A percentile compares a stretch with the other conserved stretches of the same genome.
Evolutionary conservation across 345 rosid genomes (phyloP).

Genomic region (Syzygium aqueum): DNA sequence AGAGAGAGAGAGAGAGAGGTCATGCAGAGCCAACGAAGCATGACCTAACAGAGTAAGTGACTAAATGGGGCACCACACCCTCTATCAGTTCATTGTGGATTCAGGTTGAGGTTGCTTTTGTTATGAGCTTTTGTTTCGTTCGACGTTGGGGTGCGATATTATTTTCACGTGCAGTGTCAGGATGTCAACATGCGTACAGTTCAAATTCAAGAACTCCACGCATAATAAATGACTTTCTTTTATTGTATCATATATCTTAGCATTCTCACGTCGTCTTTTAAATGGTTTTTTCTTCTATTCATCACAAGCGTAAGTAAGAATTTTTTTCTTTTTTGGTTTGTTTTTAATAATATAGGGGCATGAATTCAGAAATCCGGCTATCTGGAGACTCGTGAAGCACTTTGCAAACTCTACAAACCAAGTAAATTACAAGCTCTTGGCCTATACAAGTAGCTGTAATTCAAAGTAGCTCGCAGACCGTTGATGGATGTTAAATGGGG

Average conservation of each 20-base stretch:
- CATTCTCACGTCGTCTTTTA: background rate
- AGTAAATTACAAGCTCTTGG: background rate
- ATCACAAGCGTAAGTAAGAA: too few species aligned
- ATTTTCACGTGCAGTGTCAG: background rate
- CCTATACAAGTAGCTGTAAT: background rate
- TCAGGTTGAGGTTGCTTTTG: background rate
- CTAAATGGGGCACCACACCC: background rate
- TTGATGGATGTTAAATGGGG: background rate
- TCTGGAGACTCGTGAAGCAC: background rate
- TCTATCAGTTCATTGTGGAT: background rate
- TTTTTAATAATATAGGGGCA: background rate
- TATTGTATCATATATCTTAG: background rate
- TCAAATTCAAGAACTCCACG: background rate
- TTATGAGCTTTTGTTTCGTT: background rate
- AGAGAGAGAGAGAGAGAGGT: background rate
- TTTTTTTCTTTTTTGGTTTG: background rate
- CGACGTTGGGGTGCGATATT: background rate
- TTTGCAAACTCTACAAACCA: background rate
- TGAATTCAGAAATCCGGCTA: background rate
- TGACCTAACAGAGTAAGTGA: background rate
- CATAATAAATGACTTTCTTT: background rate
- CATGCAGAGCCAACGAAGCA: slow-evolving; percentile 19
- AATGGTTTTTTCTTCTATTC: background rate
- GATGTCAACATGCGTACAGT: background rate
- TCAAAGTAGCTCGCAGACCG: background rate